phyloP scores from a whole-genome alignment of 495 filamentous ascomycete species.

The Penicillium herquei region DNA sequence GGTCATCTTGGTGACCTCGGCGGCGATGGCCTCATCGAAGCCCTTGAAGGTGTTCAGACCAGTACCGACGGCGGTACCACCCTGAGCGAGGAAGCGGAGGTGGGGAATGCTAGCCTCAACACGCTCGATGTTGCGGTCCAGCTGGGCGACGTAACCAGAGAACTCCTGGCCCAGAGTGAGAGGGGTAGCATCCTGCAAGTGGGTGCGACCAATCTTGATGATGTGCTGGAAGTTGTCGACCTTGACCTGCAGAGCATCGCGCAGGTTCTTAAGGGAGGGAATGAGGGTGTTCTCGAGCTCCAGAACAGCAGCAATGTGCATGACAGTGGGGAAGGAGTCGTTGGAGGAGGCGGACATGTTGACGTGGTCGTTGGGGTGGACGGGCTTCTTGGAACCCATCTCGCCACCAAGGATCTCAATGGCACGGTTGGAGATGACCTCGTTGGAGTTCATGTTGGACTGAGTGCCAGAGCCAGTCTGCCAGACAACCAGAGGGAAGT shows the following conservation, averaged over 20 bases:
- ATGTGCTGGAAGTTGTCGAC: conserved; percentile 85
- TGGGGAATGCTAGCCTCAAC: conserved; percentile 80
- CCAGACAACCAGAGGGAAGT: conserved; percentile 99
- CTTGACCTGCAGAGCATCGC: conserved; percentile 81
- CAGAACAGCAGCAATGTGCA: conserved; percentile 97
- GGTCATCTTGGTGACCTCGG: conserved; percentile 87
- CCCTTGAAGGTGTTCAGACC: conserved; percentile 97
- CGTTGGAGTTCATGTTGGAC: conserved; percentile 99
- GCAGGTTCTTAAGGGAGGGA: conserved; percentile 76
- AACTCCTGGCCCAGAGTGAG: conserved; percentile 97
- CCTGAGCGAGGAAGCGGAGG: conserved; percentile 85
- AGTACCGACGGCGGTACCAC: conserved; percentile 95
- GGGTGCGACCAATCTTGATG: conserved; percentile 98
- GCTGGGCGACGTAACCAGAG: conserved; percentile 93
- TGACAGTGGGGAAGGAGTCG: conserved; percentile 98
- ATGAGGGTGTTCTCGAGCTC: conserved; percentile 86
- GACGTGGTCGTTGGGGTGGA: conserved; percentile 99
- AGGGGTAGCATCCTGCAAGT: conserved; percentile 96
- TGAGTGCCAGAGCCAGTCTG: conserved; percentile 98
- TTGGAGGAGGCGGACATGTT: conserved; percentile 99
- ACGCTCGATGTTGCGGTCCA: conserved; percentile 85
- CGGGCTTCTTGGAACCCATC: conserved; percentile 95
- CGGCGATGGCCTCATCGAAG: conserved; percentile 88
- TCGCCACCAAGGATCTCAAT: conserved; percentile 95
- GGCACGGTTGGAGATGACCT: conserved; percentile 98